Conservation (phyloP, 2,329 filamentous ascomycete genomes). For the Beauveria brongniartii region DNA sequence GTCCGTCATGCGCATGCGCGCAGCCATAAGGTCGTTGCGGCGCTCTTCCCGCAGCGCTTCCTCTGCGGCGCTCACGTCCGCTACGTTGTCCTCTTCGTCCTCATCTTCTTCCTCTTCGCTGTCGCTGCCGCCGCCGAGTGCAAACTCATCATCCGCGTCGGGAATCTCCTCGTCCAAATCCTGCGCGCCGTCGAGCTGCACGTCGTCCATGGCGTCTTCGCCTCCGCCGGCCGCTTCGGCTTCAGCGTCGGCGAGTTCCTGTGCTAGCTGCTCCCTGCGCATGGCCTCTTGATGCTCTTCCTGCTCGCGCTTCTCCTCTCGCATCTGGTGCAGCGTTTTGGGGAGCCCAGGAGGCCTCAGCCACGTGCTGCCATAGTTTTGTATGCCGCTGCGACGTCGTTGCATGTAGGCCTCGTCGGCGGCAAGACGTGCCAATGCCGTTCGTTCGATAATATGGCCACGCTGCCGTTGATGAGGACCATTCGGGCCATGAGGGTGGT, state of each 20-base stretch:
- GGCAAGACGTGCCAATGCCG: conserved; percentile 60
- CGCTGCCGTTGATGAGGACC: conserved; percentile 14
- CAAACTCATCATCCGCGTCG: conserved; percentile 52
- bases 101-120: conserved; percentile 34
- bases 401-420: conserved; percentile 71
- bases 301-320: conserved; percentile 81
- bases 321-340: conserved; percentile 84
- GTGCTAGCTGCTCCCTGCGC: conserved; percentile 59
- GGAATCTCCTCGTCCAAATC: conserved; percentile 71
- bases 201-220: conserved; percentile 38
- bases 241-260: conserved; percentile 66
- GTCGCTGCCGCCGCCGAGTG: conserved; percentile 38
- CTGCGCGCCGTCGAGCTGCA: conserved; percentile 45
- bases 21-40: conserved; percentile 40
- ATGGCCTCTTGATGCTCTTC: conserved; percentile 75
- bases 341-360: conserved; percentile 78
- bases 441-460: conserved; percentile 43
- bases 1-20: conserved; percentile 47
- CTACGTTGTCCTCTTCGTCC: conserved; percentile 33
- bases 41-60: conserved; percentile 34
- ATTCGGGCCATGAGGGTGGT: conserved; percentile 15
- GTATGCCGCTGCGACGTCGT: conserved; percentile 70
- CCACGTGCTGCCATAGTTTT: conserved; percentile 84
- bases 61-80: conserved; percentile 25
- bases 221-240: conserved; percentile 32